Evolutionary conservation across 2,329 filamentous ascomycete genomes (phyloP), one percentile per base, ranked within the genome.

Genomic region (Zopfia rhizophila): DNA sequence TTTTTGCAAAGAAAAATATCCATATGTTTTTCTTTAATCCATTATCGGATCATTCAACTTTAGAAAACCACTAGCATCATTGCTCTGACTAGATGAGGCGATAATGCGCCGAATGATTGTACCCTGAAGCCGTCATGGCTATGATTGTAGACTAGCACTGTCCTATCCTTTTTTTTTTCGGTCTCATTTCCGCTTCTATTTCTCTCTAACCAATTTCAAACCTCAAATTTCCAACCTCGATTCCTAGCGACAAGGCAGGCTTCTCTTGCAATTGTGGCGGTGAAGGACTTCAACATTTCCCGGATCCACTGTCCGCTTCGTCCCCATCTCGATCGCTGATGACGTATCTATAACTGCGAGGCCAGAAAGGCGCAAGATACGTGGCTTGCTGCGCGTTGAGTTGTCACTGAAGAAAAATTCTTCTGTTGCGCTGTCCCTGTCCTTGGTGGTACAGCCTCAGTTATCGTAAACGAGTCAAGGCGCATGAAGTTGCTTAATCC

Each of bases 291-390:
- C 37, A 18, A 48, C 12, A 56, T 48, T 55, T 35, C 46, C 46
- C 32, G 31, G 18, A 13, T 51, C 31, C 25, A 39, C 49, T 54
- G 48, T 55, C 49, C 58, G 55, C 58, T 51, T 53, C 40, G 56
- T n/a, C n/a, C n/a, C n/a, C 58, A 53, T 43, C 52, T 55, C 55
- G 39, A 58, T 50, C 45, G 42, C 27, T 45, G 42, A 59, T 66
- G 62, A 66, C 63, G 62, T 65, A 66, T 48, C 30, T 21, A 14
- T n/a, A n/a, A n/a, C n/a, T n/a, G n/a, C n/a, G 18, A 13, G 22
- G 16, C 50, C 13, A 30, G 27, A 36, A 28, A 23, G 17, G 18
- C 16, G 18, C 22, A 38, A 36, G 3, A 13, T 45, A 46, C 47
- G 42, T 50, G 47, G 47, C 47, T 41, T 46, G 36, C 47, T 51